Conservation (phyloP, 2,329 filamentous ascomycete species). For the Remersonia thermophila region DNA sequence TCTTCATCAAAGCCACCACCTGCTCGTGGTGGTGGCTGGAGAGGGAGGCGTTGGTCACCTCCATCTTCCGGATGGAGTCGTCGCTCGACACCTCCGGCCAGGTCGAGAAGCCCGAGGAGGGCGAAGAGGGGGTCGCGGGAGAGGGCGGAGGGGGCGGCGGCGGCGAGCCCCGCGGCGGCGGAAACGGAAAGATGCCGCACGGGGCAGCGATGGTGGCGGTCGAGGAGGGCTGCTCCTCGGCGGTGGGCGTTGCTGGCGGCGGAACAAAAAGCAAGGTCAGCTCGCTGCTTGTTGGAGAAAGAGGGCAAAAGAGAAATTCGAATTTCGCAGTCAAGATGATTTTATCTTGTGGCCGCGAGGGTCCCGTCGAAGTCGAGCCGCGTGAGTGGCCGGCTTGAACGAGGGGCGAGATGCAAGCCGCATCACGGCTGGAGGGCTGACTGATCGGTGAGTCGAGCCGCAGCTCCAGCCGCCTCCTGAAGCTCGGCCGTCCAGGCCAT, state of each 20-base stretch:
- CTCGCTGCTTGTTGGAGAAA: not conserved
- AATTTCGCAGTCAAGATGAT: constrained; percentile 1
- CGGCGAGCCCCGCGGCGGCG: constrained; percentile 1
- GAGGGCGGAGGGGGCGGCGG: constrained; percentile 1
- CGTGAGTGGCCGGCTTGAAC: constrained; percentile 3
- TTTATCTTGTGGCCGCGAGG: constrained; percentile 4
- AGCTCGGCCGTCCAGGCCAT: no score
- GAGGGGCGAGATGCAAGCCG: not conserved
- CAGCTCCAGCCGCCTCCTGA: not conserved
- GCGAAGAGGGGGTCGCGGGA: not conserved
- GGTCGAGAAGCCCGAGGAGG: not conserved
- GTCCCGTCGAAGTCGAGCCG: constrained; percentile 3
- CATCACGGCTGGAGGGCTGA: no score
- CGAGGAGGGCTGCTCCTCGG: constrained; percentile 1
- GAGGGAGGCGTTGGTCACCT: constrained; percentile 10
- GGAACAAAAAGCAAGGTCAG: constrained; percentile 7
- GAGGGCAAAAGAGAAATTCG: constrained; percentile 1
- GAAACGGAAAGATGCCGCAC: constrained; percentile 5
- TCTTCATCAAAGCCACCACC: constrained; percentile 9
- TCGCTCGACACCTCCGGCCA: constrained; percentile 5
- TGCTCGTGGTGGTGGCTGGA: constrained; percentile 8
- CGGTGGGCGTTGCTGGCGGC: not conserved
- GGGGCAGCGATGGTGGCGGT: not conserved
- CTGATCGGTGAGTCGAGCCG: not conserved
- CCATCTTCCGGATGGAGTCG: constrained; percentile 4